Evolutionary conservation across 305 asterid genomes (phyloP).

Genomic region (Fraxinus sp.): DNA sequence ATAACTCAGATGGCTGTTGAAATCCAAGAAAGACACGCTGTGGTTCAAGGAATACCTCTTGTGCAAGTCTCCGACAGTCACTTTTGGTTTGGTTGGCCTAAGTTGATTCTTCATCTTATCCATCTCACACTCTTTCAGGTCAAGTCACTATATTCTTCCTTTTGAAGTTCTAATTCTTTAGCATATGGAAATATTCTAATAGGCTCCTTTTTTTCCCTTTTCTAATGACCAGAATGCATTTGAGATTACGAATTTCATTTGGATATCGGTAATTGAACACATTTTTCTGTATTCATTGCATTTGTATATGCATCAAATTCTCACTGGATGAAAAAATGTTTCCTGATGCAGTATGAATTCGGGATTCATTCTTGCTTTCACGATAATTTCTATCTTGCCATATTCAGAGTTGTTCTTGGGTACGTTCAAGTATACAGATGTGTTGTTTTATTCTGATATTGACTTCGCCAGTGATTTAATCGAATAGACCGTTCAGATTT

Average conservation of each 20-base stretch:
- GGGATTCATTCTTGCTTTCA: conserved; percentile 85
- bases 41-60: conserved; percentile 86
- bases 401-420: conserved; percentile 69
- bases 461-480: background rate
- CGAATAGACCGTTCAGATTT: background rate
- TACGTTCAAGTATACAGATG: conserved; percentile 24
- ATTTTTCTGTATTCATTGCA: background rate
- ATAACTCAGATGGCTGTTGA: conserved; percentile 82
- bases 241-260: conserved; percentile 86
- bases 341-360: conserved; percentile 70
- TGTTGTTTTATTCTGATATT: background rate
- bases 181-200: background rate
- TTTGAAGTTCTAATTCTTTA: background rate
- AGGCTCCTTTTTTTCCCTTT: background rate
- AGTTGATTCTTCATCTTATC: conserved; percentile 56
- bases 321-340: conserved; percentile 2
- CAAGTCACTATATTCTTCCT: background rate
- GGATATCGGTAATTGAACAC: conserved; percentile 67
- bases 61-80: conserved; percentile 79
- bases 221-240: conserved; percentile 70
- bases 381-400: conserved; percentile 48
- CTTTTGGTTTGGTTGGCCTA: conserved; percentile 77
- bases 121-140: conserved; percentile 89
- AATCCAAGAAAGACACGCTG: conserved; percentile 84
- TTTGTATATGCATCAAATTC: background rate